Evolutionary conservation across 768 basidiomycete genomes (phyloP), one percentile per base, ranked within the genome.

Genomic region (Coprinellus micaceus): DNA sequence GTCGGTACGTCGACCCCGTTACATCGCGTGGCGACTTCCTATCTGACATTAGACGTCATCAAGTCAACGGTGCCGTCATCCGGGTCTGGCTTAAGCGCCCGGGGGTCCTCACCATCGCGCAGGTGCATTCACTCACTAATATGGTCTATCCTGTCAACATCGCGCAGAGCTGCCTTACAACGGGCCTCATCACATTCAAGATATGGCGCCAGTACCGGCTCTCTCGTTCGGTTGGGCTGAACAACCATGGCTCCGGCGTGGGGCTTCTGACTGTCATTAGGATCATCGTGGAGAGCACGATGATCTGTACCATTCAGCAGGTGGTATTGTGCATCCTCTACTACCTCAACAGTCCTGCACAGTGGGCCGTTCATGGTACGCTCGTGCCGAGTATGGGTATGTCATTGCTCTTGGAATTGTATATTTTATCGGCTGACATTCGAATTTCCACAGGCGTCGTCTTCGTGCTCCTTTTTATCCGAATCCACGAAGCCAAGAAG

Each of bases 221-320:
- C 30, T 51, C 50, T 51, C 15, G 26, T 17, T 17, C 25, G 22
- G 50, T 30, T 13, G 50, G 50, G 11, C 21, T 51, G 30, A 5
- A 21, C 26, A 22, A 11, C 7, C 47, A 26, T 30, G 47, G 24
- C 26, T 13, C 28, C 4, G 50, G 50, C 22, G 30, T 51, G 4
- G 26, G 26, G 9, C 30, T 51, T 5, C 30, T 51, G 28, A 51
- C 50, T 4, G 22, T 51, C 15, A 51, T 51, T 6, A 29, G 50
- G 30, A 51, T 51, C 30, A 21, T 51, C 26, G n/a, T n/a, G n/a
- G n/a, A n/a, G n/a, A n/a, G n/a, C n/a, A n/a, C n/a, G n/a, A n/a
- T n/a, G n/a, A n/a, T 49, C 15, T 51, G 30, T 22, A 51, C 50
- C 17, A 17, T 51, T 36, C 50, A 51, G 30, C 50, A 51, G 21